Evolutionary conservation across 169 alveolate species (phyloP).

Genomic region (Perkinsus marinus): DNA sequence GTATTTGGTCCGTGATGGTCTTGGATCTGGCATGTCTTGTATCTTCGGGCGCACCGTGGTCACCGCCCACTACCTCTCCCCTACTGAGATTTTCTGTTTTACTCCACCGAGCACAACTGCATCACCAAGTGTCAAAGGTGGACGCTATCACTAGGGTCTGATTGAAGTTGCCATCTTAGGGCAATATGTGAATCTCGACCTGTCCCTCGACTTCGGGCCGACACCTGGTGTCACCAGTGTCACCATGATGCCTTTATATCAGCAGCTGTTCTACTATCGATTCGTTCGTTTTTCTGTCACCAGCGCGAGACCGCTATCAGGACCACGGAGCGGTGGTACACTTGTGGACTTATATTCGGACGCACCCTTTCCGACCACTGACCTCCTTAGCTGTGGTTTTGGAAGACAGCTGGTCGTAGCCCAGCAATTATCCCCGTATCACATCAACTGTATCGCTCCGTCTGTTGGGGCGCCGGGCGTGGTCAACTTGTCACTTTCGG

Average conservation of each 20-base stretch:
- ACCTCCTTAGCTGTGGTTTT: conserved; percentile 11
- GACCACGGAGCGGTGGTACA: conserved; percentile 21
- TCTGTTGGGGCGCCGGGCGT: neutral
- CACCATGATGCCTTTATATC: neutral
- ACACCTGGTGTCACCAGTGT: neutral
- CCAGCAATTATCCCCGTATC: conserved; percentile 10
- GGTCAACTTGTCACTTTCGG: neutral
- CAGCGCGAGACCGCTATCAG: conserved; percentile 6
- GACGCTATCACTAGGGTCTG: neutral
- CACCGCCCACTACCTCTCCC: neutral
- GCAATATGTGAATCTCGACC: neutral
- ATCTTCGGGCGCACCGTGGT: neutral
- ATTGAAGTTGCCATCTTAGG: neutral
- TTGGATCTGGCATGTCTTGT: neutral
- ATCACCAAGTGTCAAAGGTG: neutral
- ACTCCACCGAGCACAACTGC: neutral
- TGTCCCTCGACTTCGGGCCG: neutral
- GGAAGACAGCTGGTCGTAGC: conserved; percentile 9
- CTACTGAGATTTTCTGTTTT: neutral
- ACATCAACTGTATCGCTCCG: neutral
- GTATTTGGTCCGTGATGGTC: neutral
- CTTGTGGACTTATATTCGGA: conserved; percentile 4
- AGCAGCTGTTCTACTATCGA: neutral
- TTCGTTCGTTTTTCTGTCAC: neutral
- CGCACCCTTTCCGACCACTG: conserved; percentile 13